These are phyloP conservation scores for Botrytis tulipae DNA, from an alignment of 2,329 filamentous ascomycete species.

Conservation along the genomic window DNA sequence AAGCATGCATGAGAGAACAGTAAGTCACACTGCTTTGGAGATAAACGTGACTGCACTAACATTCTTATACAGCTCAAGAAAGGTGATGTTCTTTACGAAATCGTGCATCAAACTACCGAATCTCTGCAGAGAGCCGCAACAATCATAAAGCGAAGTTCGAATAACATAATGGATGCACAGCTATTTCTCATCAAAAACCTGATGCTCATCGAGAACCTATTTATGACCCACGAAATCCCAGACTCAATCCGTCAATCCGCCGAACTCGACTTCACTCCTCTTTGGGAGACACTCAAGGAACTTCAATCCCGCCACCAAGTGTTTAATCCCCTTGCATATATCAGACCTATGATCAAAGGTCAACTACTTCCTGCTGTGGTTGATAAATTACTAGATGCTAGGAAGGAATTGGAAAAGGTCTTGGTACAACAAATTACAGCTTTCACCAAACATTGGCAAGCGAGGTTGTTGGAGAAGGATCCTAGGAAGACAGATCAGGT, in stretches of 20 bases:
- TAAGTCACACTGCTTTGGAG: conserved; percentile 25
- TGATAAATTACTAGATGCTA: conserved; percentile 53
- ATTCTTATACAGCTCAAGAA: conserved; percentile 27
- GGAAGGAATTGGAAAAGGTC: conserved; percentile 63
- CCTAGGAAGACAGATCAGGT: conserved; percentile 44
- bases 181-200: conserved; percentile 95
- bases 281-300: conserved; percentile 60
- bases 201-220: conserved; percentile 90
- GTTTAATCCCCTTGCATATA: conserved; percentile 49
- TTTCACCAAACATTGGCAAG: conserved; percentile 60
- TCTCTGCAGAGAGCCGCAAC: conserved; percentile 76
- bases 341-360: conserved; percentile 45
- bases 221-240: conserved; percentile 92
- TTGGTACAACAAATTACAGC: conserved; percentile 61
- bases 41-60: conserved; percentile 25
- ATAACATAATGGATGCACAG: conserved; percentile 70
- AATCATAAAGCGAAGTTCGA: conserved; percentile 59
- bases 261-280: conserved; percentile 61
- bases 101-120: conserved; percentile 85
- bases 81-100: conserved; percentile 67
- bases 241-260: conserved; percentile 53
- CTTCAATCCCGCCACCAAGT: conserved; percentile 48
- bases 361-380: conserved; percentile 41
- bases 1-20: conserved; percentile 36
- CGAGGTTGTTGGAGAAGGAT: conserved; percentile 48